phyloP scores from a whole-genome alignment of 495 filamentous ascomycete species.

The Gamarada debralockiae region DNA sequence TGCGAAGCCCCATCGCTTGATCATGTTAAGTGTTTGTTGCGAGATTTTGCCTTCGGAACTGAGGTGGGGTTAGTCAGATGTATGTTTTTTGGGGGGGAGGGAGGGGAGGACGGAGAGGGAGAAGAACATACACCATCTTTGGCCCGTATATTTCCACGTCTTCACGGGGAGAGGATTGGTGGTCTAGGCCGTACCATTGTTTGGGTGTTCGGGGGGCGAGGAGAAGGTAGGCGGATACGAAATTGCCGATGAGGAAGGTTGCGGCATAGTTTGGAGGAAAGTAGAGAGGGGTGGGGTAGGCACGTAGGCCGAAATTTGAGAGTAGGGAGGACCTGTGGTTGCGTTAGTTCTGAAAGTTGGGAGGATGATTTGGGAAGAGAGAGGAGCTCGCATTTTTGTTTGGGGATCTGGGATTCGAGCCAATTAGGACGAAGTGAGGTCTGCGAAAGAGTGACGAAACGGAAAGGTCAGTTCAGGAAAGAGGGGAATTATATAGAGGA shows the following conservation, averaged over 20 bases:
- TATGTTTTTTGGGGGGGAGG: neutral
- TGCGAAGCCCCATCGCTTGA: slow-evolving; percentile 44
- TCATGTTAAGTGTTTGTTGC: slow-evolving; percentile 35
- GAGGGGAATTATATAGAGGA: too few relatives aligned
- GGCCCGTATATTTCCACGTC: slow-evolving; percentile 43
- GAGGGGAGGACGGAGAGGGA: neutral
- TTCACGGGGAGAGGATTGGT: slow-evolving; percentile 43
- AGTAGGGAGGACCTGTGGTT: slow-evolving; percentile 37
- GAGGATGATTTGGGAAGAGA: neutral
- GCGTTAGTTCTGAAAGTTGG: neutral
- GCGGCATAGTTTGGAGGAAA: slow-evolving; percentile 33
- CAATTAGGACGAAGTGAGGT: too few relatives aligned
- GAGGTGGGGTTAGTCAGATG: neutral
- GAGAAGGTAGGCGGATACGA: slow-evolving; percentile 40
- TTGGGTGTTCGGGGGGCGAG: slow-evolving; percentile 42
- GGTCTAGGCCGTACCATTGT: slow-evolving; percentile 39
- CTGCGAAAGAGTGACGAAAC: too few relatives aligned
- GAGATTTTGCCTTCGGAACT: slow-evolving; percentile 39
- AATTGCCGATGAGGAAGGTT: slow-evolving; percentile 41
- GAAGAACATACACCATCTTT: slow-evolving; percentile 39
- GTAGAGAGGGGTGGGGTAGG: slow-evolving; percentile 53
- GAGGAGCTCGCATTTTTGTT: neutral
- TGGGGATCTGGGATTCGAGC: too few relatives aligned
- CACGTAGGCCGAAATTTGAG: slow-evolving; percentile 65
- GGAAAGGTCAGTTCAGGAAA: too few relatives aligned